A percentile compares a stretch with the other conserved stretches of the same genome.
Conservation (phyloP, 2,329 filamentous ascomycete genomes). For the Aspergillus clavatus region DNA sequence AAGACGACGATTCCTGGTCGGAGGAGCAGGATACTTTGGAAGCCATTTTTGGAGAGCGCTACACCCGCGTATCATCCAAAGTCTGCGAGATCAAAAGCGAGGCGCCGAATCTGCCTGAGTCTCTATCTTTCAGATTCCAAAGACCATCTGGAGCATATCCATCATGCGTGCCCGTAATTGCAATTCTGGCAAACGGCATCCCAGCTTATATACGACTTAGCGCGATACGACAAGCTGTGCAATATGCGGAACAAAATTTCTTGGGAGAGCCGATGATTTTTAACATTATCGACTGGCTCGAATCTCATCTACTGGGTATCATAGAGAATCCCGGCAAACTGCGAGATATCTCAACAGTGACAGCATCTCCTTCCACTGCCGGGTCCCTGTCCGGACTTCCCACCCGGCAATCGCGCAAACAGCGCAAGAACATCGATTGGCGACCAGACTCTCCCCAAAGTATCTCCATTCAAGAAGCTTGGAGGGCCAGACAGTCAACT, state of each 20-base stretch:
- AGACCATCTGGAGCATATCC: constrained; percentile 69
- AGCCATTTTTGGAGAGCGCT: constrained; percentile 77
- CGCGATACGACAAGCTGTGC: constrained; percentile 70
- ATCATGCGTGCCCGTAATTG: constrained; percentile 60
- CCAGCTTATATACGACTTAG: constrained; percentile 93
- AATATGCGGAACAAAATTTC: constrained; percentile 65
- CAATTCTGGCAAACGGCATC: constrained; percentile 62
- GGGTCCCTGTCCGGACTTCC: constrained; percentile 20
- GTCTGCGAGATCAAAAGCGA: constrained; percentile 68
- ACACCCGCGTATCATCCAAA: constrained; percentile 55
- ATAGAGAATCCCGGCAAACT: constrained; percentile 79
- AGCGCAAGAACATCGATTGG: constrained; percentile 61
- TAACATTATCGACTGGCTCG: constrained; percentile 84
- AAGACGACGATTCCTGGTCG: constrained; percentile 62
- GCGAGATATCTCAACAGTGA: constrained; percentile 75
- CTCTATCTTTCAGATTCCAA: constrained; percentile 61
- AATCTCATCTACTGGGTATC: constrained; percentile 75
- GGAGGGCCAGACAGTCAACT: constrained; percentile 63
- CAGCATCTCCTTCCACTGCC: constrained; percentile 45
- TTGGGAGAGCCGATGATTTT: constrained; percentile 87
- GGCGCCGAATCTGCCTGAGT: constrained; percentile 39
- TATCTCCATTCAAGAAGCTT: constrained; percentile 57
- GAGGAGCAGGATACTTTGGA: constrained; percentile 81
- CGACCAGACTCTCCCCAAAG: constrained; percentile 53
- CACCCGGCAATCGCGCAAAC: constrained; percentile 30